phyloP scores from a whole-genome alignment of 164 flowering plant genomes.

The Stephania cephalantha region DNA sequence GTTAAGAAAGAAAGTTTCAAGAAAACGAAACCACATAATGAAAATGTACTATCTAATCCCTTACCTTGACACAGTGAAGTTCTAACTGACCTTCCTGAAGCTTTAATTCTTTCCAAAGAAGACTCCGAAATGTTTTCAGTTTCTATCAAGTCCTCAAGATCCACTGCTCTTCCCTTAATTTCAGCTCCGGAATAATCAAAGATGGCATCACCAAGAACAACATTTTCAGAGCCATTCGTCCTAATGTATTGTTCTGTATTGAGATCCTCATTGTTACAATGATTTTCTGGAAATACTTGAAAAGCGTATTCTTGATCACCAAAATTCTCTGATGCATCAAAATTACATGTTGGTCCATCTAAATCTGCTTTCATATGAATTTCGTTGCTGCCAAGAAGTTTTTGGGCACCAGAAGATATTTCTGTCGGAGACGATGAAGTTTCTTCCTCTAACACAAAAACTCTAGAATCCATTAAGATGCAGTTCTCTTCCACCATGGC shows the following conservation, averaged over 20 bases:
- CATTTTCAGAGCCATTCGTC: not conserved
- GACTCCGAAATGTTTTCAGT: not conserved
- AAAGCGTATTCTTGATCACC: not conserved
- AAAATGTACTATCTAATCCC: not conserved
- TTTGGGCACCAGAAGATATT: not conserved
- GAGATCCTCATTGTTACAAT: not conserved
- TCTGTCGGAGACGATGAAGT: not conserved
- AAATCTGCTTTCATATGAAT: not conserved
- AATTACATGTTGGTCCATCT: not conserved
- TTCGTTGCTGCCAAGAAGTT: not conserved
- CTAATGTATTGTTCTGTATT: not conserved
- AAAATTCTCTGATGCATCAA: not conserved
- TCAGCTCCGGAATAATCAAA: not conserved
- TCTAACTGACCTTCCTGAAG: not conserved
- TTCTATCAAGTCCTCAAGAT: not conserved
- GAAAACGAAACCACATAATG: not conserved
- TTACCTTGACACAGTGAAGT: not conserved
- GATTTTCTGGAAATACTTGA: not conserved
- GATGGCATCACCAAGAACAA: not conserved
- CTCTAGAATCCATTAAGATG: not conserved
- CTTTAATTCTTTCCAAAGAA: not conserved
- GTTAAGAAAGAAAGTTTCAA: not conserved
- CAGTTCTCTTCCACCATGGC: not conserved
- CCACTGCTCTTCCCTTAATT: not conserved
- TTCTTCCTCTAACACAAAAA: not conserved